Percentiles rank a stretch among this genome's conserved stretches.
Evolutionary conservation across 768 basidiomycete genomes (phyloP).

Genomic region (Coprinopsis cinerea): DNA sequence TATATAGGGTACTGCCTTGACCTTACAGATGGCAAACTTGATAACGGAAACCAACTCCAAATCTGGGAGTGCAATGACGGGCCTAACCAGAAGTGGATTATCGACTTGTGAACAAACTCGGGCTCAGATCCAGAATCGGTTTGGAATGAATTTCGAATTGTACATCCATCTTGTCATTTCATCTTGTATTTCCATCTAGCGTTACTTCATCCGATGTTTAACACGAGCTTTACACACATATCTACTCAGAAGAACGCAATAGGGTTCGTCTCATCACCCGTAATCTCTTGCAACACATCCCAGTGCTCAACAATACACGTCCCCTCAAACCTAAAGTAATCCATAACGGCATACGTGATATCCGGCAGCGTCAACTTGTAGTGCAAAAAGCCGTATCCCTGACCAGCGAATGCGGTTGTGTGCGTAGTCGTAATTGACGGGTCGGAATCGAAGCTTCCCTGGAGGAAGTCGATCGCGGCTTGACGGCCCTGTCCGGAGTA

Average conservation of each 20-base stretch:
- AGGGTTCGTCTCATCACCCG: slow-evolving; percentile 4
- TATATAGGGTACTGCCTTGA: slow-evolving; percentile 14
- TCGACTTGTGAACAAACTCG: background rate
- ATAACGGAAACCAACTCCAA: slow-evolving; percentile 1
- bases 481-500: slow-evolving; percentile 4
- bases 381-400: slow-evolving; percentile 6
- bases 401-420: slow-evolving; percentile 1
- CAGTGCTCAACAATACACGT: slow-evolving; percentile 8
- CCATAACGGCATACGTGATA: background rate
- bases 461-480: background rate
- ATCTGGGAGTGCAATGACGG: slow-evolving; percentile 1
- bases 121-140: too few species aligned
- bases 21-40: background rate
- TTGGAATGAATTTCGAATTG: too few species aligned
- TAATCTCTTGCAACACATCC: slow-evolving; percentile 7
- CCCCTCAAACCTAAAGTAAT: slow-evolving; percentile 8
- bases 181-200: too few species aligned
- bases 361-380: background rate
- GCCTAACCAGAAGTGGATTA: background rate
- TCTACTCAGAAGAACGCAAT: slow-evolving; percentile 8
- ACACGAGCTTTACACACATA: too few species aligned
- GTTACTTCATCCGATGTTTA: too few species aligned
- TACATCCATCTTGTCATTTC: too few species aligned
- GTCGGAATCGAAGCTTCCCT: background rate
- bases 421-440: background rate